Conservation (phyloP, 768 basidiomycete species). For the Leucocoprinus leucothites region DNA sequence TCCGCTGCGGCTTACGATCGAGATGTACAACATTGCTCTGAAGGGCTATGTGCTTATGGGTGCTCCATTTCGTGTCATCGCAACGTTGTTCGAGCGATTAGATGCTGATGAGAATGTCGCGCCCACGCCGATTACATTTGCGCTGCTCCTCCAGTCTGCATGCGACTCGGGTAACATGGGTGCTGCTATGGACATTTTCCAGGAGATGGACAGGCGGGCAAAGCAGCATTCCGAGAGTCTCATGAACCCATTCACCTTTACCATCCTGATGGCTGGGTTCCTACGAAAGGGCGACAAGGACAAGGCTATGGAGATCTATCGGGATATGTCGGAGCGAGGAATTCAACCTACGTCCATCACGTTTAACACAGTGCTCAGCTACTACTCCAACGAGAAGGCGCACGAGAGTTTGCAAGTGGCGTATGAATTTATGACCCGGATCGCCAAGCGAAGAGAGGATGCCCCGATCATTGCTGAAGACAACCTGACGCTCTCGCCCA, state of each 20-base stretch:
- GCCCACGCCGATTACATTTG: slow-evolving; percentile 65
- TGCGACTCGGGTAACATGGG: slow-evolving; percentile 68
- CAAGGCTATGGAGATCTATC: slow-evolving; percentile 62
- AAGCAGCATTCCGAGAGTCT: slow-evolving; percentile 34
- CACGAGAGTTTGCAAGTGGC: slow-evolving; percentile 56
- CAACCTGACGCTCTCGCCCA: slow-evolving; percentile 32
- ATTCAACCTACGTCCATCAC: slow-evolving; percentile 69
- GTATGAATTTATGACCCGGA: slow-evolving; percentile 56
- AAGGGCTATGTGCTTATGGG: slow-evolving; percentile 83
- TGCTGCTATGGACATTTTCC: slow-evolving; percentile 62
- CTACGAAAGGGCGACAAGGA: slow-evolving; percentile 50
- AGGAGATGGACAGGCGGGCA: slow-evolving; percentile 57
- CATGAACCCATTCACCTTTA: slow-evolving; percentile 60
- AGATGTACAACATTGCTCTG: slow-evolving; percentile 74
- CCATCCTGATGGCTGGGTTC: slow-evolving; percentile 74
- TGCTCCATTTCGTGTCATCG: slow-evolving; percentile 66
- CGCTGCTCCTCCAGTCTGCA: slow-evolving; percentile 76
- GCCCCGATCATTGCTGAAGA: slow-evolving; percentile 26
- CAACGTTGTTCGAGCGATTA: slow-evolving; percentile 58
- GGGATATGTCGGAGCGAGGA: slow-evolving; percentile 65
- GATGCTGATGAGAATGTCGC: slow-evolving; percentile 40
- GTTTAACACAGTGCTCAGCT: slow-evolving; percentile 64
- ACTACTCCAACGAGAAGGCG: slow-evolving; percentile 46
- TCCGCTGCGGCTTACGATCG: slow-evolving; percentile 42
- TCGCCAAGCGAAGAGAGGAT: slow-evolving; percentile 29